phyloP scores from a whole-genome alignment of 345 rosid species.

The Aegle marmelos region DNA sequence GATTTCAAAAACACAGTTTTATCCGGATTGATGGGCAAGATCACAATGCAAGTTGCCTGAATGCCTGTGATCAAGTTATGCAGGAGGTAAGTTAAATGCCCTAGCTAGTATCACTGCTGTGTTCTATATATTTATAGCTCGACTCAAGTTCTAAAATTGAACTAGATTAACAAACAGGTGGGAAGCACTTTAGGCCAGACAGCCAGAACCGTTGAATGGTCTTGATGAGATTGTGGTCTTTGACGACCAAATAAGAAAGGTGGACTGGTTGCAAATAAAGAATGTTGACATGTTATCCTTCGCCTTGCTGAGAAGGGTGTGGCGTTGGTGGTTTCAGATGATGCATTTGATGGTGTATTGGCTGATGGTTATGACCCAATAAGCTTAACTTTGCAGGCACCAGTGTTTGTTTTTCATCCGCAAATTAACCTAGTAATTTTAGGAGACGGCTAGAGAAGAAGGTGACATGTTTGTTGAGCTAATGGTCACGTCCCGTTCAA shows the following conservation, averaged over 20 bases:
- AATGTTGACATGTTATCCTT: slow-evolving; percentile 45
- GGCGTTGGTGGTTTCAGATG: slow-evolving; percentile 77
- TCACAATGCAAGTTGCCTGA: slow-evolving; percentile 66
- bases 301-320: slow-evolving; percentile 83
- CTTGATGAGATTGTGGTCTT: slow-evolving; percentile 84
- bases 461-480: no score
- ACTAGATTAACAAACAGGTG: slow-evolving; percentile 32
- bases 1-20: slow-evolving; percentile 72
- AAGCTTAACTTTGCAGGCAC: slow-evolving; percentile 14
- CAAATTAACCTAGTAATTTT: not conserved
- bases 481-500: no score
- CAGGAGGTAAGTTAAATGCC: slow-evolving; percentile 44
- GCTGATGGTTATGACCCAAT: slow-evolving; percentile 87
- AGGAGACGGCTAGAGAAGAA: slow-evolving; percentile 85
- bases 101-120: not conserved
- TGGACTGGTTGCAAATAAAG: slow-evolving; percentile 73
- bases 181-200: slow-evolving; percentile 51
- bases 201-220: slow-evolving; percentile 76
- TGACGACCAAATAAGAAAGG: slow-evolving; percentile 81
- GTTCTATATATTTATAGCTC: no score
- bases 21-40: slow-evolving; percentile 62
- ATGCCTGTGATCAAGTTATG: slow-evolving; percentile 73
- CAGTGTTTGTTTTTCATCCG: not conserved
- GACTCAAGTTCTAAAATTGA: not conserved
- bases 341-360: slow-evolving; percentile 64